Evolutionary conservation across 2,329 filamentous ascomycete species (phyloP).

Genomic region (Hypoxylon sp.): DNA sequence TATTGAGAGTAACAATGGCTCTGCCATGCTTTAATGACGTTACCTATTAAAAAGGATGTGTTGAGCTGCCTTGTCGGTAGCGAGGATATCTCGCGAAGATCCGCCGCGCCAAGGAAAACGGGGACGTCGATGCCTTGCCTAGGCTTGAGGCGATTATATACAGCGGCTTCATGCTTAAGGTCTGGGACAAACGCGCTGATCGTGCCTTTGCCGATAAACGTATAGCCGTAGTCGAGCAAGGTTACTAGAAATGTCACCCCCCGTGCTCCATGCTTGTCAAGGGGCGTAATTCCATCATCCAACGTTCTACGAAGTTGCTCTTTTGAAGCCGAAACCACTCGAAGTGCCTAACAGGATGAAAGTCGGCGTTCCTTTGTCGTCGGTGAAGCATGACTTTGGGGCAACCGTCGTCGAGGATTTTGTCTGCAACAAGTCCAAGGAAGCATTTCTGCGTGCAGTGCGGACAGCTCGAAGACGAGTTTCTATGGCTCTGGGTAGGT

Average conservation of each 20-base stretch:
- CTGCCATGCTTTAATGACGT: too few species aligned
- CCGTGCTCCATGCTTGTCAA: conserved; percentile 46
- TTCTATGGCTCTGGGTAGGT: conserved; percentile 45
- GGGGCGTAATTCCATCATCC: conserved; percentile 50
- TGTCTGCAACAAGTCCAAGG: conserved; percentile 50
- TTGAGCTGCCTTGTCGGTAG: too few species aligned
- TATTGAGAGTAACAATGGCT: too few species aligned
- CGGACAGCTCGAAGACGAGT: too few species aligned
- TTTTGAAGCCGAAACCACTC: conserved; percentile 49
- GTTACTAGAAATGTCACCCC: conserved; percentile 57
- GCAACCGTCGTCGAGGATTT: conserved; percentile 51
- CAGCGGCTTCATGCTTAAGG: conserved; percentile 52
- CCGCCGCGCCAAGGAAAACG: conserved; percentile 54
- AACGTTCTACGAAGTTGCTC: conserved; percentile 49
- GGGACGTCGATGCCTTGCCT: conserved; percentile 54
- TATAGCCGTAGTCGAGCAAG: conserved; percentile 57
- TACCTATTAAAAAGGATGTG: too few species aligned
- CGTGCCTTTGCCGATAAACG: conserved; percentile 57
- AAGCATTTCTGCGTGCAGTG: conserved; percentile 57
- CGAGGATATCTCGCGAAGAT: too few species aligned
- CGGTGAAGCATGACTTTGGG: conserved; percentile 55
- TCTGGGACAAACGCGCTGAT: conserved; percentile 49
- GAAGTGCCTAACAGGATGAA: conserved; percentile 48
- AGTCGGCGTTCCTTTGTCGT: conserved; percentile 4
- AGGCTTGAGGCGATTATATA: conserved; percentile 52